Evolutionary conservation across 2,329 filamentous ascomycete species (phyloP).

Genomic region (Penicillium paneum): DNA sequence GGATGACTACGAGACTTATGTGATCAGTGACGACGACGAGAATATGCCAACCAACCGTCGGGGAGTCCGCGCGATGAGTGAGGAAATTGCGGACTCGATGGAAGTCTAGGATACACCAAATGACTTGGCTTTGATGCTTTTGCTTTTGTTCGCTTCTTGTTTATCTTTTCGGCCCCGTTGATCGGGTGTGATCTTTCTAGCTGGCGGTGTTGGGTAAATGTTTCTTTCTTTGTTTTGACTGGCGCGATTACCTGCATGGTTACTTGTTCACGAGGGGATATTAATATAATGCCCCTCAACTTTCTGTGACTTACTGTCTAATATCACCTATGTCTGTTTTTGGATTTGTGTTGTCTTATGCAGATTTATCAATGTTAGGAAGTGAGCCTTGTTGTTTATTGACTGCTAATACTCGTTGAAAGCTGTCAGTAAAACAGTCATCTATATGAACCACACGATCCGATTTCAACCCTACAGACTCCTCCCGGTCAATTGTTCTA

Average conservation of each 20-base stretch:
- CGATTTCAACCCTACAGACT: not conserved
- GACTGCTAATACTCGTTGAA: not conserved
- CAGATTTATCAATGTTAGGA: not conserved
- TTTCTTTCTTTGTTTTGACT: constrained; percentile 9
- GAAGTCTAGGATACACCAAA: constrained; percentile 42
- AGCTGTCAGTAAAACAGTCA: no score
- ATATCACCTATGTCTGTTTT: constrained; percentile 8
- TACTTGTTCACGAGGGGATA: constrained; percentile 11
- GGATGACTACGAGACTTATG: constrained; percentile 43
- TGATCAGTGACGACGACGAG: constrained; percentile 46
- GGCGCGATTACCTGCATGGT: constrained; percentile 26
- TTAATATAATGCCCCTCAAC: constrained; percentile 13
- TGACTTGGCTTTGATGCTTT: not conserved
- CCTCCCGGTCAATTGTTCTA: no score
- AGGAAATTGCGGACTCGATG: constrained; percentile 53
- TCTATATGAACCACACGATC: not conserved
- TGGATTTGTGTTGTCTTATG: not conserved
- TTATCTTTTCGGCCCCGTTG: constrained; percentile 18
- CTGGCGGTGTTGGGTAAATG: constrained; percentile 18
- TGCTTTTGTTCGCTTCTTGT: constrained; percentile 9
- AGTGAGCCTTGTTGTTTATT: not conserved
- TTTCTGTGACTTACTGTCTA: constrained; percentile 19
- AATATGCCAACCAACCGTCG: constrained; percentile 40
- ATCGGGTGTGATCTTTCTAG: constrained; percentile 17
- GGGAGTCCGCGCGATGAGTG: constrained; percentile 52